Evolutionary conservation across 2,329 filamentous ascomycete genomes (phyloP), one percentile per base, ranked within the genome.

Genomic region (Kalaharituber pfeilii): DNA sequence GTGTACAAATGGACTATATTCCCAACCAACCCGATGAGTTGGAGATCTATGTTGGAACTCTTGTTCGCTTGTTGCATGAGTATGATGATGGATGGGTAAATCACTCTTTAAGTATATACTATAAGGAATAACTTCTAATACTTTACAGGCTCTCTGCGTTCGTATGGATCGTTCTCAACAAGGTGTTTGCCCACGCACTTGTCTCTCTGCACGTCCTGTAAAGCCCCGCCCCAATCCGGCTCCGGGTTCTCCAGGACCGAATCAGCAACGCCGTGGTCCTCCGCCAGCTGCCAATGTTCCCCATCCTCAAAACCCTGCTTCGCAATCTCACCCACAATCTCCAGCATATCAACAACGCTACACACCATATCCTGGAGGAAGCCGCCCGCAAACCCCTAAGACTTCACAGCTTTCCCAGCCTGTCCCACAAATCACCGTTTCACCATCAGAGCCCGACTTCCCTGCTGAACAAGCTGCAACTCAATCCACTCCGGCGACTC

Each of bases 41-140:
- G 65, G 84, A 80, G 59, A 75, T 98, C 45, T 77, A 73, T 59
- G 78, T 82, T 55, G 91, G 91, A 52, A 81, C 93, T 59, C 74
- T 98, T 50, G 86, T 96, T 51, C 79, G 89, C 60, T 73, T 98
- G 60, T 74, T 96, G 52, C 89, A 96, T 66, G 88, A 94, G 69
- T 98, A 96, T 65, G 91, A 98, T 66, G 91, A 98, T 70, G 91
- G 91, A 64, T 98, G 91, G 91, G 85, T 89, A 77, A 76, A 84
- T 75, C 53, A 26, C 51, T 36, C 50, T 29, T 18, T 39, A 26
- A 44, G 33, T 13, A 2, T 20, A 8, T 33, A 29, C 22, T 25
- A 7, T 8, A 22, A 47, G 13, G 26, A 39, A 55, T 50, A 53
- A 52, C 57, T 63, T 65, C 67, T 69, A 67, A 70, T 64, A 63